Conservation (phyloP, 495 filamentous ascomycete species). For the Aspergillus asperescens region DNA sequence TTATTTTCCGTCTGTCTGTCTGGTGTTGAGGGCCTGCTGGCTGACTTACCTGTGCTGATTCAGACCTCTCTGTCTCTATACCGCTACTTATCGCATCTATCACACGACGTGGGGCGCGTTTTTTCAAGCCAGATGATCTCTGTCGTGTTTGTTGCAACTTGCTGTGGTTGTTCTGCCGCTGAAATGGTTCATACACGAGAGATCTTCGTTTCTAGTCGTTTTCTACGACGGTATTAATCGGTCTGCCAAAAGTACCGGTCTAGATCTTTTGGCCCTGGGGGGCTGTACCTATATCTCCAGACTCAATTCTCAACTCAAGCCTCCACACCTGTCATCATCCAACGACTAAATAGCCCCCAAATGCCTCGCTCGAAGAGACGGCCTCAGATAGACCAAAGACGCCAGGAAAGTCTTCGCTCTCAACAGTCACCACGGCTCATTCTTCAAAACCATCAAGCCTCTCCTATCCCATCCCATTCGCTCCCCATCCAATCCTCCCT, state of each 20-base stretch:
- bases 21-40: not conserved
- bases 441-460: not conserved
- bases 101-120: slow-evolving; percentile 4
- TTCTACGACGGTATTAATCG: not conserved
- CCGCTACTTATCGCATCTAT: slow-evolving; percentile 9
- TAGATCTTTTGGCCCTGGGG: not conserved
- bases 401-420: not conserved
- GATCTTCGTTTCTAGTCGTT: slow-evolving; percentile 8
- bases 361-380: too few relatives aligned
- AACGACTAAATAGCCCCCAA: too few relatives aligned
- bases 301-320: not conserved
- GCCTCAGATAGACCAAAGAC: too few relatives aligned
- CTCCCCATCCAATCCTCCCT: not conserved
- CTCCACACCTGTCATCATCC: too few relatives aligned
- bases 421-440: not conserved
- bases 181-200: slow-evolving; percentile 1
- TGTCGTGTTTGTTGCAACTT: slow-evolving; percentile 1
- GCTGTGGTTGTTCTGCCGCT: not conserved
- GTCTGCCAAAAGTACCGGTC: slow-evolving; percentile 6
- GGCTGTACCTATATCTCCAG: not conserved
- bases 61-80: slow-evolving; percentile 1
- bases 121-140: not conserved
- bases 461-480: not conserved
- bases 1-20: not conserved
- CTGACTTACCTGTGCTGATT: slow-evolving; percentile 8